phyloP scores from a whole-genome alignment of 345 rosid genomes.

The Lagerstroemia speciosa region DNA sequence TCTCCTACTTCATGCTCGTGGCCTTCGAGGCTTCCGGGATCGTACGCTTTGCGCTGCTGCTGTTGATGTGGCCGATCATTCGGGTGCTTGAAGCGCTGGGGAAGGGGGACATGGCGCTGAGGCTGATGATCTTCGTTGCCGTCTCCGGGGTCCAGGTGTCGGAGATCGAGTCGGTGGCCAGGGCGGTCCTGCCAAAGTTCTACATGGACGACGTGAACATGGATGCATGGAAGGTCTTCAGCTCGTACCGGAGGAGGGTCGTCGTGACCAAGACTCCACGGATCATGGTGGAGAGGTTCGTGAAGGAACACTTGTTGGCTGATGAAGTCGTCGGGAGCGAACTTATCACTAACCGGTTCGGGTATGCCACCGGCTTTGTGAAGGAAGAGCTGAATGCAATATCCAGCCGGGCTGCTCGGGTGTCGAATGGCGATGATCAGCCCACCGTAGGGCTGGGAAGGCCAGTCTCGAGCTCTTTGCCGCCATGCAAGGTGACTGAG shows the following conservation, averaged over 20 bases:
- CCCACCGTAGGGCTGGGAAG: constrained; percentile 51
- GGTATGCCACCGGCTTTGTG: constrained; percentile 71
- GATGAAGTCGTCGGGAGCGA: constrained; percentile 66
- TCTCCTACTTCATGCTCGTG: constrained; percentile 82
- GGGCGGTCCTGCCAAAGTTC: constrained; percentile 86
- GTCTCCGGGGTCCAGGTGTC: constrained; percentile 44
- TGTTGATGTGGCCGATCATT: constrained; percentile 66
- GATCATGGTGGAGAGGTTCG: constrained; percentile 63
- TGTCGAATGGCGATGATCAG: constrained; percentile 30
- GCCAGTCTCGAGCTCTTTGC: constrained; percentile 18
- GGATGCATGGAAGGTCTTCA: constrained; percentile 68
- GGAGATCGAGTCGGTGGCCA: constrained; percentile 72
- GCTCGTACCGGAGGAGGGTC: constrained; percentile 34
- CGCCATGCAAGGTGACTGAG: constrained; percentile 44
- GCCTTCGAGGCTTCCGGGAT: constrained; percentile 71
- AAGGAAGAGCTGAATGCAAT: constrained; percentile 18
- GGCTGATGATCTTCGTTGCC: constrained; percentile 56
- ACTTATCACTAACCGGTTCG: constrained; percentile 34
- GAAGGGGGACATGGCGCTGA: constrained; percentile 37
- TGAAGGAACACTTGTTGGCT: constrained; percentile 54
- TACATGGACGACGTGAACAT: constrained; percentile 61
- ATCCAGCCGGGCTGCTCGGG: constrained; percentile 23
- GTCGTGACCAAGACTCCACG: constrained; percentile 67
- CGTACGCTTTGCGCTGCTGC: constrained; percentile 48
- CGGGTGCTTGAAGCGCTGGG: constrained; percentile 38